These are phyloP conservation scores for Epichloe bromicola DNA, from an alignment of 2,329 filamentous ascomycete genomes.

Conservation along the genomic window DNA sequence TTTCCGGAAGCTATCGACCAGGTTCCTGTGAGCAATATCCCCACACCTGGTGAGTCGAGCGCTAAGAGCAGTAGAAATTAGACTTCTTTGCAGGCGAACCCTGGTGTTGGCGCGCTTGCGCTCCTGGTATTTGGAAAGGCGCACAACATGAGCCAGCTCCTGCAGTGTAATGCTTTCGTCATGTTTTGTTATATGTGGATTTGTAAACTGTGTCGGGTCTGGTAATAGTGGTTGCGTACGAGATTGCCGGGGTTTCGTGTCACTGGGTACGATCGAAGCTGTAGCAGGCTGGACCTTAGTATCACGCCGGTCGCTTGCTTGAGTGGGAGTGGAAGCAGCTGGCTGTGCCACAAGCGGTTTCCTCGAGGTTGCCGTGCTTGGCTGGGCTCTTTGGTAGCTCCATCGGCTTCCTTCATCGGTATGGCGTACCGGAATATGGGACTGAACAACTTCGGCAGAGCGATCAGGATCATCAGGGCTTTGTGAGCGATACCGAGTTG, in stretches of 20 bases:
- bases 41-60: conserved; percentile 62
- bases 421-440: conserved; percentile 27
- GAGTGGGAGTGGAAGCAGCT: conserved; percentile 18
- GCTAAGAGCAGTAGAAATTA: conserved; percentile 63
- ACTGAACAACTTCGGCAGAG: conserved; percentile 30
- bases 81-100: conserved; percentile 58
- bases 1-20: conserved; percentile 65
- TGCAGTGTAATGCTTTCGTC: conserved; percentile 57
- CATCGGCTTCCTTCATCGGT: conserved; percentile 30
- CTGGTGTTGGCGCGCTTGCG: conserved; percentile 64
- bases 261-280: conserved; percentile 22
- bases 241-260: conserved; percentile 27
- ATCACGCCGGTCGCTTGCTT: conserved; percentile 17
- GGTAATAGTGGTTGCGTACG: conserved; percentile 44
- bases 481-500: conserved; percentile 38
- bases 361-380: conserved; percentile 25
- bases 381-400: conserved; percentile 23
- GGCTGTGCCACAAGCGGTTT: conserved; percentile 39
- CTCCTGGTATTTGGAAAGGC: conserved; percentile 69
- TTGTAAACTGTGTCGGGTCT: conserved; percentile 54
- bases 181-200: conserved; percentile 45
- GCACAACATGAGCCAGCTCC: conserved; percentile 66
- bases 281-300: conserved; percentile 15
- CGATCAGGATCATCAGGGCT: conserved; percentile 43
- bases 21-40: conserved; percentile 59